These are phyloP conservation scores for Apiotrichum brassicae DNA, from an alignment of 1,284 basidiomycete genomes.

Conservation along the genomic window DNA sequence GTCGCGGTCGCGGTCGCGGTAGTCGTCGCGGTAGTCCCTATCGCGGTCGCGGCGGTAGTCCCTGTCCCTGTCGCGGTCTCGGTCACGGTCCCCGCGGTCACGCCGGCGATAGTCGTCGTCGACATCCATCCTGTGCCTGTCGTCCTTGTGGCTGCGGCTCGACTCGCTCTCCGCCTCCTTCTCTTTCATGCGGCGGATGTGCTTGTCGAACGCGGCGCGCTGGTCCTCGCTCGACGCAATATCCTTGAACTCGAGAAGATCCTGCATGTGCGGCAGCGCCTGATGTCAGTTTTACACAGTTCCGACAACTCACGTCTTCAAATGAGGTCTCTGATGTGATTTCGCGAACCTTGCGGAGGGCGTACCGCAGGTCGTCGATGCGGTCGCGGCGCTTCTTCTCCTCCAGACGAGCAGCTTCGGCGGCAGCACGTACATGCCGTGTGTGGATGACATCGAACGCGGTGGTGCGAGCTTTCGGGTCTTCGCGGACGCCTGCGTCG, in stretches of 20 bases:
- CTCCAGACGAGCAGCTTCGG: slow-evolving; percentile 69
- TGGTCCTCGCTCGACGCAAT: slow-evolving; percentile 69
- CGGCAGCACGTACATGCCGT: slow-evolving; percentile 62
- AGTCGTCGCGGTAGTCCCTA: slow-evolving; percentile 13
- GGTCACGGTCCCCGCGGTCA: not conserved
- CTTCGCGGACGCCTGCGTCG: slow-evolving; percentile 46
- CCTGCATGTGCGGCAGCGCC: slow-evolving; percentile 66
- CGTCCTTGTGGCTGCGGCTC: slow-evolving; percentile 25
- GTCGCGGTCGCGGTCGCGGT: slow-evolving; percentile 41
- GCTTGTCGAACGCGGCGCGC: slow-evolving; percentile 73
- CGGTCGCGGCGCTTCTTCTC: slow-evolving; percentile 79
- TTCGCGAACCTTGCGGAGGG: slow-evolving; percentile 78
- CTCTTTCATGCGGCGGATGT: slow-evolving; percentile 79
- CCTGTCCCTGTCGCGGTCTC: slow-evolving; percentile 19
- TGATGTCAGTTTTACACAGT: slow-evolving; percentile 33
- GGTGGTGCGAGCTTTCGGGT: slow-evolving; percentile 51
- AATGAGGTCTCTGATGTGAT: slow-evolving; percentile 66
- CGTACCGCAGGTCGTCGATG: slow-evolving; percentile 94
- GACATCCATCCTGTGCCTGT: slow-evolving; percentile 27
- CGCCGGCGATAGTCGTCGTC: slow-evolving; percentile 10
- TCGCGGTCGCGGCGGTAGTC: slow-evolving; percentile 20
- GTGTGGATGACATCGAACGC: slow-evolving; percentile 64
- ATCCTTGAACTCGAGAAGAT: slow-evolving; percentile 74
- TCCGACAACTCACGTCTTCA: slow-evolving; percentile 59
- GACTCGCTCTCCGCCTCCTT: slow-evolving; percentile 53